Evolutionary conservation across 75 land plant species (phyloP).

Genomic region (Picea glauca): DNA sequence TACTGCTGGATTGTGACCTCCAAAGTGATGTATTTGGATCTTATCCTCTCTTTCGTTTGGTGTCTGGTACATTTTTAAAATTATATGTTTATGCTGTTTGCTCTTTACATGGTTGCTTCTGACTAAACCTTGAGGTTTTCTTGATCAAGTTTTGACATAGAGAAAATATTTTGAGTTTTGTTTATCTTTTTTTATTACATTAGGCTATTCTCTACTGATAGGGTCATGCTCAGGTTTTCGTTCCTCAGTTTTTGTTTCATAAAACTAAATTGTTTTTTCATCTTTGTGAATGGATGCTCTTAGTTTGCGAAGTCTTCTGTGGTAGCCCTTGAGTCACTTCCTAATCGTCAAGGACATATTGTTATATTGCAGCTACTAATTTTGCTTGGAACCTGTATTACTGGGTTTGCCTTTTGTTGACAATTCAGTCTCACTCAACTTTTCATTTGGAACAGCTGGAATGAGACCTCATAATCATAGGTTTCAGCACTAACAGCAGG

Average conservation of each 20-base stretch:
- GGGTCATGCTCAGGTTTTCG: background rate
- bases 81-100: background rate
- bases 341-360: no score
- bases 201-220: conserved; percentile 3
- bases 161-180: background rate
- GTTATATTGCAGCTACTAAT: background rate
- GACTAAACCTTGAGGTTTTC: background rate
- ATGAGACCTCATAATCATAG: background rate
- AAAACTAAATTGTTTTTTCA: background rate
- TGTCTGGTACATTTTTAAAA: background rate
- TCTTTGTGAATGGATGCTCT: background rate
- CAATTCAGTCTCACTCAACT: background rate
- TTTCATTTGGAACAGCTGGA: background rate
- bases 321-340: background rate
- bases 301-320: background rate
- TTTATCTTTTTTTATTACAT: background rate
- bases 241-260: background rate
- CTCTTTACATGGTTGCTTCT: background rate
- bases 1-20: background rate
- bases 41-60: background rate
- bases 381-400: background rate
- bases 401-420: background rate
- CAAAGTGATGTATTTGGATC: no score
- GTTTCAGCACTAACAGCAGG: background rate
- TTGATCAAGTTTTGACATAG: background rate